Evolutionary conservation across 2,329 filamentous ascomycete species (phyloP), one percentile per base, ranked within the genome.

Genomic region (Xylariaceae sp.): DNA sequence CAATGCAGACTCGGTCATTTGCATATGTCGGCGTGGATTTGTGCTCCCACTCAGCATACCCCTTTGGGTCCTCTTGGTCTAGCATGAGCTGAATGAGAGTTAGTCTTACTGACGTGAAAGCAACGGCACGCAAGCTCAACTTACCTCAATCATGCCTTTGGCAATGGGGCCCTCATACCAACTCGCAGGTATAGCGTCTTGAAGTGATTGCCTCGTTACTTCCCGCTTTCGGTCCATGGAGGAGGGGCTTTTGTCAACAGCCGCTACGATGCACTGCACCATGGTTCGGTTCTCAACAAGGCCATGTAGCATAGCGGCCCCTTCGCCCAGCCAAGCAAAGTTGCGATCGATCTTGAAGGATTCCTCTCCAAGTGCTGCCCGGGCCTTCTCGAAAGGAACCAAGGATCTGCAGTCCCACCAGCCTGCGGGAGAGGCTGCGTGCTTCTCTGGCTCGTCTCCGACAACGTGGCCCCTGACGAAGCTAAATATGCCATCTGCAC

Each of bases 401-500:
- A 32, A 22, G 22, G 17, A n/a, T 26, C 19, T 15, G 16, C 21
- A 25, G 31, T 32, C 31, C 31, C 31, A 32, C 19, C 19, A 32
- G 6, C 31, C 31, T n/a, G 31, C 31, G 5, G 31, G 31, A 5
- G 31, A 32, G 5, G 31, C 31, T 5, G 19, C 31, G 22, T 32
- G 13, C 15, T 32, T 15, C 25, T 27, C 13, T 12, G 21, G 21
- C 19, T 38, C 23, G 2, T 12, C 24, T 11, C 19, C 14, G 1
- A 46, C 15, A n/a, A 46, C 35, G 24, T 44, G 16, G 6, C 35
- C 27, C 5, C 42, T 37, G 12, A 46, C 38, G 9, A 10, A 23
- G 21, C 43, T 38, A 14, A 29, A 37, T 2, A 44, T 36, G 12
- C 42, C 42, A 13, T 44, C 42, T 3, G 42, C 39, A 13, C 42